These are phyloP conservation scores for Solanum pennellii DNA, from an alignment of 257 asterid genomes.

Conservation along the genomic window DNA sequence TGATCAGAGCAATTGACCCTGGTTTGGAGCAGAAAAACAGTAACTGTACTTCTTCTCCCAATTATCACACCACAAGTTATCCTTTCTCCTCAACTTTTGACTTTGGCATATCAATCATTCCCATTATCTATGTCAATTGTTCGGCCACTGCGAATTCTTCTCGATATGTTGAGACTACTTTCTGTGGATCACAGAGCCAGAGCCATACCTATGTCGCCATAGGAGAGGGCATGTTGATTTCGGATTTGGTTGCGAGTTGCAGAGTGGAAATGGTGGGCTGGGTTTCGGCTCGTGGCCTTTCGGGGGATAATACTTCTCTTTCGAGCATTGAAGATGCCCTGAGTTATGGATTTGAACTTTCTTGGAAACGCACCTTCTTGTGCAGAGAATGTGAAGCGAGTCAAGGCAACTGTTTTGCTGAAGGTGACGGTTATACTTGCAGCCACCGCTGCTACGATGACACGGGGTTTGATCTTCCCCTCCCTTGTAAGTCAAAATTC, in stretches of 20 bases:
- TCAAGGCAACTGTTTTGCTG: conserved; percentile 5
- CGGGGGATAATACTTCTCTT: conserved; percentile 1
- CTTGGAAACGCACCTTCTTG: conserved; percentile 3
- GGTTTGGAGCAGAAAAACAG: neutral
- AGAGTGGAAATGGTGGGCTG: conserved; percentile 12
- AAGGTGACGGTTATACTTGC: conserved; percentile 3
- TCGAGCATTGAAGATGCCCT: conserved; percentile 13
- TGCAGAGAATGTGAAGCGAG: conserved; percentile 17
- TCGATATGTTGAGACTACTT: conserved; percentile 17
- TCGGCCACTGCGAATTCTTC: conserved; percentile 15
- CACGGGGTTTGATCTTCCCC: neutral
- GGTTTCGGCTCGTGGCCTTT: conserved; percentile 6
- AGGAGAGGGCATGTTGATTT: conserved; percentile 1
- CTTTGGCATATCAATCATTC: neutral
- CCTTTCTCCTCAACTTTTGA: neutral
- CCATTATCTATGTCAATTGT: conserved; percentile 23
- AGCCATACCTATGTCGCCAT: conserved; percentile 20
- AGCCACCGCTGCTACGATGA: neutral
- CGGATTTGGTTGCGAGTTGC: conserved; percentile 38
- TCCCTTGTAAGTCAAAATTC: neutral
- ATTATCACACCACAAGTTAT: neutral
- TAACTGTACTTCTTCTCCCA: conserved; percentile 5
- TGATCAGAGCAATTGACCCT: conserved; percentile 16
- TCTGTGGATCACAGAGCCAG: conserved; percentile 17
- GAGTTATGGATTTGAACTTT: conserved; percentile 37